Evolutionary conservation across 768 basidiomycete genomes (phyloP), one percentile per base, ranked within the genome.

Genomic region (Tricholoma terreum): DNA sequence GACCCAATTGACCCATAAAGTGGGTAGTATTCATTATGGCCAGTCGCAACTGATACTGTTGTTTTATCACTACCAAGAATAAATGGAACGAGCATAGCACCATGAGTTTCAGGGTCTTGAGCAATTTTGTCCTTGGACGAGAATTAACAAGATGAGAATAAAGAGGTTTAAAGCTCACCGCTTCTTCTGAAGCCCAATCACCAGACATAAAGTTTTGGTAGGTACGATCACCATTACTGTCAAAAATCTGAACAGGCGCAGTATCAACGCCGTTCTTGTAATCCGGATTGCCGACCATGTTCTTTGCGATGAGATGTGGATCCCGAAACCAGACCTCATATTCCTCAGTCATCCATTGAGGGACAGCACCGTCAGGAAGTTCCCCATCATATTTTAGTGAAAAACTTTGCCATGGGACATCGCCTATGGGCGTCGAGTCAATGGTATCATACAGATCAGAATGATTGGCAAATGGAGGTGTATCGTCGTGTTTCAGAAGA

Each of bases 61-160:
- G 69, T 71, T 52, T 71, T 71, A 56, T 71, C 64, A 36, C 62
- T 68, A 1, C 70, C 66, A n/a, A 43, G 42, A 7, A 43, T 43
- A 43, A 43, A 5, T 43, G 42, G 42, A 15, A 43, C 42, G 14
- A 43, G 21, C 42, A 43, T 43, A n/a, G 42, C 15, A n/a, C 42
- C 42, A 43, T n/a, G 15, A 6, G 42, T 43, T 43, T 5, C 21
- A 6, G 42, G 42, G 42, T 43, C 42, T 14, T 43, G 5, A 6
- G 42, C 21, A 43, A 43, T 43, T n/a, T n/a, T 43, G 21, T 43
- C 21, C 42, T 43, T n/a, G 46, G 8, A 10, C 48, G 11, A 34
- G 24, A 55, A 4, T 2, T 43, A 24, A 40, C 21, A 35, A 1
- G 11, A 45, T n/a, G 8, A 33, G 9, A 51, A 38, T 15, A 38